Evolutionary conservation across 2,329 filamentous ascomycete genomes (phyloP).

Genomic region (Sclerotinia borealis): DNA sequence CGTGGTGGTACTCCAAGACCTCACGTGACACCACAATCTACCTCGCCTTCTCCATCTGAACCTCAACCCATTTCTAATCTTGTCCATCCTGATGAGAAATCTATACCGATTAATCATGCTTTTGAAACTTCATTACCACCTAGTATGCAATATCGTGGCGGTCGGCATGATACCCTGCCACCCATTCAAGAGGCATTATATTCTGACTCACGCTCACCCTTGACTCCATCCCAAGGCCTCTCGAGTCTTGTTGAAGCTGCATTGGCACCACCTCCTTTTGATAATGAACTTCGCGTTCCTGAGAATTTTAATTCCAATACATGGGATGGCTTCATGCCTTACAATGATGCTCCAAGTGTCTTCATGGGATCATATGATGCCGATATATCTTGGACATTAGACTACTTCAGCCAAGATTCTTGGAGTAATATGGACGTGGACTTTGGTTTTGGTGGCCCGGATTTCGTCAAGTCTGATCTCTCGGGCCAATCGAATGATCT

Average conservation of each 20-base stretch:
- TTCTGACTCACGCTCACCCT: constrained; percentile 6
- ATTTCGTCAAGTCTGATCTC: background rate
- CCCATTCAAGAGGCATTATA: constrained; percentile 5
- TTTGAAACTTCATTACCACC: background rate
- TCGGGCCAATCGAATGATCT: constrained; percentile 14
- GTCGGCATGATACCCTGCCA: background rate
- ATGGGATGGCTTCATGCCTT: constrained; percentile 29
- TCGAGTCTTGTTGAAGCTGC: constrained; percentile 30
- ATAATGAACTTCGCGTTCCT: constrained; percentile 13
- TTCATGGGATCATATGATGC: constrained; percentile 30
- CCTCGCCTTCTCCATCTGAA: constrained; percentile 12
- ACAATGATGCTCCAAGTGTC: constrained; percentile 20
- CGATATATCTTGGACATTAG: constrained; percentile 29
- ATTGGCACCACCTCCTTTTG: constrained; percentile 19
- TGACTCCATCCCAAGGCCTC: constrained; percentile 21
- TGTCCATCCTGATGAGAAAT: constrained; percentile 13
- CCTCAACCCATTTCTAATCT: constrained; percentile 10
- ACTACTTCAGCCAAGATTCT: constrained; percentile 16
- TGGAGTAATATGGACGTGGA: constrained; percentile 8
- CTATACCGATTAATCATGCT: background rate
- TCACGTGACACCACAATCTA: constrained; percentile 16
- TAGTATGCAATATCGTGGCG: background rate
- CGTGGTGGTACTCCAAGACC: constrained; percentile 12
- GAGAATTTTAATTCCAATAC: constrained; percentile 21
- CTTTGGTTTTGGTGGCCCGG: background rate